A percentile compares a stretch with the other conserved stretches of the same genome.
phyloP scores from a whole-genome alignment of 2,329 filamentous ascomycete genomes.

The Claviceps maximensis region DNA sequence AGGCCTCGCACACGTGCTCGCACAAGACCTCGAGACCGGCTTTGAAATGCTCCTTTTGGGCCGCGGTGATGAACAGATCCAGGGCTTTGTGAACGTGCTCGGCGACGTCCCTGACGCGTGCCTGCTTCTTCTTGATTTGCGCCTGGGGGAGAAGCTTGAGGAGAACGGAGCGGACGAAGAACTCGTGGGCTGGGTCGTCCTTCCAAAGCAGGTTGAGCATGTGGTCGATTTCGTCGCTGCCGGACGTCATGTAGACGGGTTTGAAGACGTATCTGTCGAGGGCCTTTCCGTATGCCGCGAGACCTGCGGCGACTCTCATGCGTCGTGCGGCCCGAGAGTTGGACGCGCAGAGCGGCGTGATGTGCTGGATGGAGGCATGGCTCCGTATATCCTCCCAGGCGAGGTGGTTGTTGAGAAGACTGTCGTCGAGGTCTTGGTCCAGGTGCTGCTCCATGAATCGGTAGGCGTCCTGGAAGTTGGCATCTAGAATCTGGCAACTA shows the following conservation, averaged over 20 bases:
- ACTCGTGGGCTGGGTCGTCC: neutral
- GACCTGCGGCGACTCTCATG: neutral
- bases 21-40: neutral
- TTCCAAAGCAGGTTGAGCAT: neutral
- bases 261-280: neutral
- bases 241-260: neutral
- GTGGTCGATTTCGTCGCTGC: neutral
- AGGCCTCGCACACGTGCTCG: neutral
- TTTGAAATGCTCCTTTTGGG: neutral
- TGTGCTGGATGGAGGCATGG: neutral
- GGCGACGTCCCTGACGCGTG: neutral
- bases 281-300: neutral
- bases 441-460: neutral
- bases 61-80: neutral
- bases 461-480: neutral
- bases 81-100: neutral
- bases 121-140: neutral
- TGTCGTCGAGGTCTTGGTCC: neutral
- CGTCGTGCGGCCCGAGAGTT: neutral
- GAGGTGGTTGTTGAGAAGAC: neutral
- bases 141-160: neutral
- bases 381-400: neutral
- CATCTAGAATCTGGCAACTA: neutral
- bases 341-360: neutral
- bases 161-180: neutral